Evolutionary conservation across 805 yeast genomes (phyloP), one percentile per base, ranked within the genome.

Genomic region (Spencermartinsiella europaea): DNA sequence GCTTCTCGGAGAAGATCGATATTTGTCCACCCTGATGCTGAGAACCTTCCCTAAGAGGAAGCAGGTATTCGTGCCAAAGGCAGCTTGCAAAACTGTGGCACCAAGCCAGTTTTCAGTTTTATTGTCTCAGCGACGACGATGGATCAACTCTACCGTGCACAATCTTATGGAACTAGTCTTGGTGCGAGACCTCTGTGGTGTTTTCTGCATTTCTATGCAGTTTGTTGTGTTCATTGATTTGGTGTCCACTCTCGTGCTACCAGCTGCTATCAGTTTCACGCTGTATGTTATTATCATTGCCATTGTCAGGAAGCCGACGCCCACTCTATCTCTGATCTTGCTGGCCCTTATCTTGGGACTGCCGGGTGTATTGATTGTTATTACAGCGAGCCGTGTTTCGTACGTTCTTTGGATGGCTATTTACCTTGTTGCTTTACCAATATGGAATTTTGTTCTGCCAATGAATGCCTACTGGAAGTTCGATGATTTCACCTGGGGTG

Each of bases 401-500:
- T 89, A 89, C 62, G 60, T 90, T 36, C 48, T 77, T 17, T 90
- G 95, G 85, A 85, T 89, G 83, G 42, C 81, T 35, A 75, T 89
- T 50, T 90, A 90, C 61, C 65, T 90, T 28, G 0, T 80, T 21
- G 91, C 96, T 0, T 75, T 90, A 50, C 96, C 96, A 15, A 74
- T 90, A 48, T 90, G 97, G 97, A 90, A 89, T 65, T 83, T 90
- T 61, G 79, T 88, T 4, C 73, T 90, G 44, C 97, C 97, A 2
- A 62, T 80, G 10, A 86, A 90, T 66, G 83, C 96, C 1, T 90
- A 73, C 64, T 90, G 97, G 97, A 89, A 90, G 64, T 89, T 90
- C 67, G 97, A 90, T 65, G 97, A 90, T 63, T 90, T 90, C 69
- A 79, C 89, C 62, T 90, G 97, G 97, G 97, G 97, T 64, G 96